Conservation (phyloP, 768 basidiomycete genomes). For the Dendrothele bispora region DNA sequence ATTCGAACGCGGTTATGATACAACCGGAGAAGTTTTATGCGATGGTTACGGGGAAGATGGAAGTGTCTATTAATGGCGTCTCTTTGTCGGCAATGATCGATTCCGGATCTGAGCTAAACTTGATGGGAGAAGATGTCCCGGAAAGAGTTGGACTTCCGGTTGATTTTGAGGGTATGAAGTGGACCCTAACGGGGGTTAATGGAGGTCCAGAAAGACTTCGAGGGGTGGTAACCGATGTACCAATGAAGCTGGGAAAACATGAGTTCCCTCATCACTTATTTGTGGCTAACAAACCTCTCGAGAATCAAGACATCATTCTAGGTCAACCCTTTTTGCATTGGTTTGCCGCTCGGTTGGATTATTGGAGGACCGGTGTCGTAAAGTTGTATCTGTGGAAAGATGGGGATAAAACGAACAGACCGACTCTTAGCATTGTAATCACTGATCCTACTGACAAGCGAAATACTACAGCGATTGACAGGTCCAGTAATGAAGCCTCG, state of each 20-base stretch:
- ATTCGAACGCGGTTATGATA: neutral
- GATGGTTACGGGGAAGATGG: neutral
- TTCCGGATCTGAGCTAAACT: neutral
- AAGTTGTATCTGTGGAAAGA: neutral
- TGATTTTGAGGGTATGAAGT: conserved; percentile 40
- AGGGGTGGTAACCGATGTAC: conserved; percentile 15
- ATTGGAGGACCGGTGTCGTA: neutral
- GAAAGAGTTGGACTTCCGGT: conserved; percentile 36
- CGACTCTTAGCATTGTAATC: neutral
- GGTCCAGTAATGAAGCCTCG: neutral
- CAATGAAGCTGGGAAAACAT: conserved; percentile 12
- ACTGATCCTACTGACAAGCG: neutral
- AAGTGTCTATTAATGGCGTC: neutral
- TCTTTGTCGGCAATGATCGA: neutral
- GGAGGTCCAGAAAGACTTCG: conserved; percentile 10
- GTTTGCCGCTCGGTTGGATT: conserved; percentile 7
- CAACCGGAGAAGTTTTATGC: neutral
- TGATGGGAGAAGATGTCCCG: neutral
- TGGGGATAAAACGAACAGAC: neutral
- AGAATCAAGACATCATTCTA: conserved; percentile 10
- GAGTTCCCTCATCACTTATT: conserved; percentile 27
- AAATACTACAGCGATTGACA: neutral
- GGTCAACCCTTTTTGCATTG: conserved; percentile 15
- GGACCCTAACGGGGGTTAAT: conserved; percentile 25
- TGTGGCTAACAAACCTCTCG: conserved; percentile 9